phyloP scores from a whole-genome alignment of 441 rosid genomes.

The Isatis lusitanica region DNA sequence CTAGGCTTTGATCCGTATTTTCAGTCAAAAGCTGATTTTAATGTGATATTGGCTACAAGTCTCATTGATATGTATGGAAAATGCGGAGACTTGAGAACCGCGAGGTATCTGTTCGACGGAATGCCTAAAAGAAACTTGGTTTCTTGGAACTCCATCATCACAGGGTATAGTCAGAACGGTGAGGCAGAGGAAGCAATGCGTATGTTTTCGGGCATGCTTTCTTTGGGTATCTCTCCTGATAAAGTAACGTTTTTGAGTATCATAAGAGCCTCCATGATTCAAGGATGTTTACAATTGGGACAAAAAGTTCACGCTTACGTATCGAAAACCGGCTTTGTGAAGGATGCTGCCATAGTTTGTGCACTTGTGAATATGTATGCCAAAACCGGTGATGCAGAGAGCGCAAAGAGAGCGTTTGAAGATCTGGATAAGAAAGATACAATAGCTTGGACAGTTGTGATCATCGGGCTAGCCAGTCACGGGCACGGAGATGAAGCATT shows the following conservation, averaged over 20 bases:
- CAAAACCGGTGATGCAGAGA: conserved; percentile 33
- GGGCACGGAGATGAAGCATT: conserved; percentile 43
- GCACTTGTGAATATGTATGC: conserved; percentile 42
- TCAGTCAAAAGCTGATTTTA: conserved; percentile 6
- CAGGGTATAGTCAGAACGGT: conserved; percentile 36
- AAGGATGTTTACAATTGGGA: conserved; percentile 32
- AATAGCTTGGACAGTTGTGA: conserved; percentile 40
- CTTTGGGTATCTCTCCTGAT: conserved; percentile 35
- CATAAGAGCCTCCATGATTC: conserved; percentile 30
- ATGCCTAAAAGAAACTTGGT: conserved; percentile 40
- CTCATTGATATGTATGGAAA: conserved; percentile 39
- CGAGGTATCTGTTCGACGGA: conserved; percentile 39
- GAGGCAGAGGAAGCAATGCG: conserved; percentile 32
- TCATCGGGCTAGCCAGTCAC: conserved; percentile 42
- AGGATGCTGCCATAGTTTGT: conserved; percentile 32
- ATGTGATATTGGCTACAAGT: conserved; percentile 42
- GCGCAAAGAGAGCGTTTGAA: conserved; percentile 13
- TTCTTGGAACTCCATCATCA: conserved; percentile 42
- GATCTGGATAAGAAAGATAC: conserved; percentile 38
- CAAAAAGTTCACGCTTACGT: conserved; percentile 24
- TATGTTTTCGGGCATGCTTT: conserved; percentile 23
- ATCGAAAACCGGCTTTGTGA: conserved; percentile 23
- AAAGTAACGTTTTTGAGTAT: conserved; percentile 41
- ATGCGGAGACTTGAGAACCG: conserved; percentile 38
- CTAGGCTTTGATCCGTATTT: conserved; percentile 35